Evolutionary conservation across 345 rosid genomes (phyloP).

Genomic region (Aquilaria yunnanensis): DNA sequence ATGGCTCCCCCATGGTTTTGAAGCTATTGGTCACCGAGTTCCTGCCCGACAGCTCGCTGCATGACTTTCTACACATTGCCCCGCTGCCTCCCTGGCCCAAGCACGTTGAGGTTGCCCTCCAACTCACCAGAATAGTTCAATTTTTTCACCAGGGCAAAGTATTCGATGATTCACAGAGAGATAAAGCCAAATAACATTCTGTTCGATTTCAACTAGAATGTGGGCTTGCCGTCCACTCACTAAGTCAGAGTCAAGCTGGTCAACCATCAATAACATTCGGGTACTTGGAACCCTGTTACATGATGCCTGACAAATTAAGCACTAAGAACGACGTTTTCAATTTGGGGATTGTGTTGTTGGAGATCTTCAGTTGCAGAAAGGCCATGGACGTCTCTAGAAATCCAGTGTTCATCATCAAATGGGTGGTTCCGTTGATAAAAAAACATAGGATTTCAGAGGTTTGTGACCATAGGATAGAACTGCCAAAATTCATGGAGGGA

Average conservation of each 20-base stretch:
- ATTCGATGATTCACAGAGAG: neutral
- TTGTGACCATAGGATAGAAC: constrained; percentile 32
- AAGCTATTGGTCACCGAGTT: constrained; percentile 58
- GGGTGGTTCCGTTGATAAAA: constrained; percentile 51
- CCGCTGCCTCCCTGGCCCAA: constrained; percentile 7
- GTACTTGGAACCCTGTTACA: constrained; percentile 69
- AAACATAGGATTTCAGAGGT: constrained; percentile 24
- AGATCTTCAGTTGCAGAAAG: constrained; percentile 60
- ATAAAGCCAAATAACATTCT: too few species aligned
- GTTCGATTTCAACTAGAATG: too few species aligned
- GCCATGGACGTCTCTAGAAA: constrained; percentile 42
- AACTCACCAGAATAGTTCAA: constrained; percentile 51
- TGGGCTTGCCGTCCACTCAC: too few species aligned
- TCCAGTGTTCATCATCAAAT: constrained; percentile 56
- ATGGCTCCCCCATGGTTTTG: too few species aligned
- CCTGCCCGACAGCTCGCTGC: constrained; percentile 70
- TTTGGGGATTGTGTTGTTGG: constrained; percentile 60
- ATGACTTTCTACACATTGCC: constrained; percentile 42
- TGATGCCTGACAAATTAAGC: constrained; percentile 43
- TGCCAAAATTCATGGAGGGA: constrained; percentile 25
- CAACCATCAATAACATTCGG: constrained; percentile 76
- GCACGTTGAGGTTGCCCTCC: constrained; percentile 39
- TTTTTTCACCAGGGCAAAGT: constrained; percentile 40
- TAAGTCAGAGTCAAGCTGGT: neutral
- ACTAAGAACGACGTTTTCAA: constrained; percentile 54